Conservation (phyloP, 768 basidiomycete genomes). For the Russula earlei region DNA sequence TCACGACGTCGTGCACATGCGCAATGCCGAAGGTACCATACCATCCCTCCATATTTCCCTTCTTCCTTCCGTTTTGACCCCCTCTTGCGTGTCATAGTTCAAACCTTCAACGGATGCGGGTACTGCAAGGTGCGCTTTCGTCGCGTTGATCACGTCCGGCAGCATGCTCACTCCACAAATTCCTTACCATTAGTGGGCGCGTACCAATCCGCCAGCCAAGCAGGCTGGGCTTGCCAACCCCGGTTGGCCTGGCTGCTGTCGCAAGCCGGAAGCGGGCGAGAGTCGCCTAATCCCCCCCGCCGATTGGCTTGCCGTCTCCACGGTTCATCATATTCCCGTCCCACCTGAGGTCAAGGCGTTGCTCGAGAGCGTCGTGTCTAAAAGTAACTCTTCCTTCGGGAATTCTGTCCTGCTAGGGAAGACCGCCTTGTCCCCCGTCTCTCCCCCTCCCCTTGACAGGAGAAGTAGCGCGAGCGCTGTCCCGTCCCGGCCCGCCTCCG, state of each 20-base stretch:
- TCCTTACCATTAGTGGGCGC: constrained; percentile 53
- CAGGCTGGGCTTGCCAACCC: constrained; percentile 52
- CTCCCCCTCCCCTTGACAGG: constrained; percentile 21
- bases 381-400: constrained; percentile 23
- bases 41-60: not conserved
- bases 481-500: constrained; percentile 19
- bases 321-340: constrained; percentile 64
- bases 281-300: constrained; percentile 54
- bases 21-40: constrained; percentile 75
- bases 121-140: constrained; percentile 68
- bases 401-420: constrained; percentile 11
- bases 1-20: constrained; percentile 68
- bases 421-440: constrained; percentile 14
- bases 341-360: constrained; percentile 62
- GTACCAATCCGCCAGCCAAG: constrained; percentile 45
- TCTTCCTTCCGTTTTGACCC: constrained; percentile 15
- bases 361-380: constrained; percentile 41
- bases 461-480: constrained; percentile 20
- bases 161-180: constrained; percentile 5
- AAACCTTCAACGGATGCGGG: constrained; percentile 78
- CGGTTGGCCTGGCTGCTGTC: constrained; percentile 87
- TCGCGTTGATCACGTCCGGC: not conserved
- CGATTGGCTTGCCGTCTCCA: constrained; percentile 75
- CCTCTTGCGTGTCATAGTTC: constrained; percentile 37
- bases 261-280: constrained; percentile 55